Evolutionary conservation across 2,329 filamentous ascomycete genomes (phyloP).

Genomic region (Aspergillus sp.): DNA sequence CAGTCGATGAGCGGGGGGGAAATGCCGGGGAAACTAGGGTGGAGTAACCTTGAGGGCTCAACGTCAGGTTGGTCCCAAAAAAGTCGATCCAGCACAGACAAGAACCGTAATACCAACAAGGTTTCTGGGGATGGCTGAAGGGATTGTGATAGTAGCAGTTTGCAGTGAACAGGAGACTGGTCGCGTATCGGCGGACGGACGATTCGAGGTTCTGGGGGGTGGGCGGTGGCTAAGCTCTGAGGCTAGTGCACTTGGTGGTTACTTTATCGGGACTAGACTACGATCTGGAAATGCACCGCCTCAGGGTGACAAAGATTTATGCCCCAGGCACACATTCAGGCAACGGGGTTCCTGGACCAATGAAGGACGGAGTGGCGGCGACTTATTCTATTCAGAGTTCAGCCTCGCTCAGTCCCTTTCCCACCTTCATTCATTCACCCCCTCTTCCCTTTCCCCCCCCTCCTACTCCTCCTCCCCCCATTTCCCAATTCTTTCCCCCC

Average conservation of each 20-base stretch:
- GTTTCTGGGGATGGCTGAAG: not conserved
- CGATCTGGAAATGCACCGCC: conserved; percentile 12
- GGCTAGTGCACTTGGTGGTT: conserved; percentile 2
- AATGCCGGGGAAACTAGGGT: conserved; percentile 7
- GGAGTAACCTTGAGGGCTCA: not conserved
- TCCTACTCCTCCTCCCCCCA: conserved; percentile 19
- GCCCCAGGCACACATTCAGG: conserved; percentile 13
- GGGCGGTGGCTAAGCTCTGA: conserved; percentile 13
- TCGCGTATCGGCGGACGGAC: conserved; percentile 8
- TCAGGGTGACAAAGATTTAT: not conserved
- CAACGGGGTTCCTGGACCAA: conserved; percentile 21
- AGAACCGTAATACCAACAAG: not conserved
- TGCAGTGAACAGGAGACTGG: conserved; percentile 12
- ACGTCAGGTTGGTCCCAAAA: not conserved
- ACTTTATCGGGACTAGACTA: not conserved
- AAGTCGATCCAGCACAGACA: not conserved
- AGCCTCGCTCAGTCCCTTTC: conserved; percentile 1
- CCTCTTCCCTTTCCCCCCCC: not conserved
- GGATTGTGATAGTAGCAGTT: conserved; percentile 8
- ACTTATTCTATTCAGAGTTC: not conserved
- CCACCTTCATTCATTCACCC: not conserved
- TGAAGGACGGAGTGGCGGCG: conserved; percentile 1
- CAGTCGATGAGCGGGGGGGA: conserved; percentile 15
- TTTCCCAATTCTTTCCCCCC: conserved; percentile 11
- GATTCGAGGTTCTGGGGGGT: not conserved